Evolutionary conservation across 345 rosid species (phyloP), one percentile per base, ranked within the genome.

Genomic region (Eucalyptus cloeziana): DNA sequence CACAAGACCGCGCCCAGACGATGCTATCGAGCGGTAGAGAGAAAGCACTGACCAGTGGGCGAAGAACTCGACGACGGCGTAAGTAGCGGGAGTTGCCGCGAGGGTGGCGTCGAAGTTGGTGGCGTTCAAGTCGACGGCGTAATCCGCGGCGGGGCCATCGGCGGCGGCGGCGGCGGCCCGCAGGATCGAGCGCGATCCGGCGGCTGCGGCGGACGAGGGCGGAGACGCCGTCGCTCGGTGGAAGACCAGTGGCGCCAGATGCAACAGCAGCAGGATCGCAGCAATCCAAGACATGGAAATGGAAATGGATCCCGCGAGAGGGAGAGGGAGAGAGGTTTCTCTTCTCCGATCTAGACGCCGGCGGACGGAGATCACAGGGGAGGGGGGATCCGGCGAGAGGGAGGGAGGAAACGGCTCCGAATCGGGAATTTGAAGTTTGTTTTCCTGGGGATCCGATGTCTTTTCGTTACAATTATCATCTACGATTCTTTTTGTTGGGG

Each of bases 31-130:
- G 86, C 86, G 76, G 47, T 11, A 3, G 27, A 76, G 45, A 76
- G 87, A 86, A 86, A 89, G 56, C 22, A 91, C 95, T 88, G 87
- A 97, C 99, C 99, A 98, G 91, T 94, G 91, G 89, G 99, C 95
- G 89, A 94, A 98, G 96, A 95, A 98, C 86, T 98, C 99, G 86
- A 98, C 99, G 80, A 98, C 86, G 54, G 97, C 97, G 86, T 92
- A 93, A 86, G 95, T 89, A 88, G 98, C 98, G 14, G 99, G 97
- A 25, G 98, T 95, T 51, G 91, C 95, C 64, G 90, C 83, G 87
- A 97, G 95, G 87, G 94, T 93, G 11, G 92, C 90, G 90, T 95
- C 97, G 94, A 98, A 97, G 91, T 87, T 96, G 88, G 95, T 91
- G 88, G 52, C 89, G 91, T 98, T 97, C 91, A 97, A 91, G 49